Evolutionary conservation across 768 basidiomycete genomes (phyloP), one percentile per base, ranked within the genome.

Genomic region (Lentinula lateritia): DNA sequence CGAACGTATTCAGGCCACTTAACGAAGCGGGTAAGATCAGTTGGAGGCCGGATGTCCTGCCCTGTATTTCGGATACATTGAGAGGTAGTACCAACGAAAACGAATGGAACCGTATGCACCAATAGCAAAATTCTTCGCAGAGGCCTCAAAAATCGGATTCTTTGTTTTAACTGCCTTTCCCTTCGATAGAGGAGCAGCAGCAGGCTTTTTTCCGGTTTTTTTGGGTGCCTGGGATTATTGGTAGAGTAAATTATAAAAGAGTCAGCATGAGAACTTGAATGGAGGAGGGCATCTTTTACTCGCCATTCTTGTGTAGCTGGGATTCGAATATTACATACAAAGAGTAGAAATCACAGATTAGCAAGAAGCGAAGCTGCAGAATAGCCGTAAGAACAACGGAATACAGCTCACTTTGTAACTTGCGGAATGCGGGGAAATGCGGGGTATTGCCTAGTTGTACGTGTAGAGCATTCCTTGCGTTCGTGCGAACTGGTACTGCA

Each of bases 1-100:
- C 95, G 93, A 68, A 98, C 87, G 72, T 98, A 98, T 80, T 95
- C 93, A 68, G 96, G 96, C 96, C 96, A 99, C 76, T 97, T 98
- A 80, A 98, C 92, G 80, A 98, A 98, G 74, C 95, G 92, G 62
- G 93, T 96, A 66, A 98, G 78, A 78, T 98, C 96, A 60, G 85
- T 85, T 74, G 83, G 84, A 70, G 89, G 95, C 69, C 89, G 92
- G 69, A 98, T 84, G 76, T 96, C 93, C 79, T 95, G 93, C 71
- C 96, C 96, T 96, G 67, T 8, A 39, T 1, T 15, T 23, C 23
- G 23, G 16, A 4, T 3, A n/a, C 46, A 18, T 16, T 28, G 12
- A 39, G 58, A 8, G n/a, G 15, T 23, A 12, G 58, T 5, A 60
- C 60, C 35, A 48, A 7, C n/a, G 61, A 16, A 23, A 16, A 9